Conservation (phyloP, 2,329 filamentous ascomycete species). For the Aspergillus melleus region DNA sequence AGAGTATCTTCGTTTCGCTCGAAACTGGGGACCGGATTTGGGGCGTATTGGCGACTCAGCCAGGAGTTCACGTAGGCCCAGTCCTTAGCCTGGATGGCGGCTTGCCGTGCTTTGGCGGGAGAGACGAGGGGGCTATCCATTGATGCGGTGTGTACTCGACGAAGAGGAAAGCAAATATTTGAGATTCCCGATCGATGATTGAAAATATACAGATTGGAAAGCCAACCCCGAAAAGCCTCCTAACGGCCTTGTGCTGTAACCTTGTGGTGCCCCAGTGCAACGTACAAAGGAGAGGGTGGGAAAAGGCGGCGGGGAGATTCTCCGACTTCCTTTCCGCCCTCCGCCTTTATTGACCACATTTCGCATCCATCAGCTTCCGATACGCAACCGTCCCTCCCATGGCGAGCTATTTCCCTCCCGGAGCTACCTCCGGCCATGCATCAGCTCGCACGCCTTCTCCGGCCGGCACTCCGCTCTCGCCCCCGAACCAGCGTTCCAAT, state of each 20-base stretch:
- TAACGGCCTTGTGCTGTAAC: too few relatives aligned
- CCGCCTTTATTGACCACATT: conserved; percentile 20
- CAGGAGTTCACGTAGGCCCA: conserved; percentile 87
- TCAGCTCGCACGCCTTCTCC: conserved; percentile 23
- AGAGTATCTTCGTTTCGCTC: conserved; percentile 87
- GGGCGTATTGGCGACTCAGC: conserved; percentile 70
- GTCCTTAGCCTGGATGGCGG: conserved; percentile 80
- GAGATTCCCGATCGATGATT: not conserved
- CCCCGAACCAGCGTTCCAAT: conserved; percentile 48
- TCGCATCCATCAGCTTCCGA: conserved; percentile 17
- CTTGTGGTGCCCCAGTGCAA: not conserved
- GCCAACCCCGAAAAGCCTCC: not conserved
- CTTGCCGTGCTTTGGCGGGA: conserved; percentile 67
- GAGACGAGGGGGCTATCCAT: conserved; percentile 54
- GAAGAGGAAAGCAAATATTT: too few relatives aligned
- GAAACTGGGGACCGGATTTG: conserved; percentile 67
- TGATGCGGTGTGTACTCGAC: not conserved
- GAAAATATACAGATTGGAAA: not conserved
- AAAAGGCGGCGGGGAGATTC: not conserved
- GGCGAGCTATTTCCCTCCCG: conserved; percentile 37
- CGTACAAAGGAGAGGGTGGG: not conserved
- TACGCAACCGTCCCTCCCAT: conserved; percentile 22
- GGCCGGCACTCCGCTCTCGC: conserved; percentile 30
- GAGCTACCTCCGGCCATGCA: conserved; percentile 22
- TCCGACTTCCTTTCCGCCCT: conserved; percentile 8